Conservation (phyloP, 1,139 yeast genomes). For the Diutina ranongensis region DNA sequence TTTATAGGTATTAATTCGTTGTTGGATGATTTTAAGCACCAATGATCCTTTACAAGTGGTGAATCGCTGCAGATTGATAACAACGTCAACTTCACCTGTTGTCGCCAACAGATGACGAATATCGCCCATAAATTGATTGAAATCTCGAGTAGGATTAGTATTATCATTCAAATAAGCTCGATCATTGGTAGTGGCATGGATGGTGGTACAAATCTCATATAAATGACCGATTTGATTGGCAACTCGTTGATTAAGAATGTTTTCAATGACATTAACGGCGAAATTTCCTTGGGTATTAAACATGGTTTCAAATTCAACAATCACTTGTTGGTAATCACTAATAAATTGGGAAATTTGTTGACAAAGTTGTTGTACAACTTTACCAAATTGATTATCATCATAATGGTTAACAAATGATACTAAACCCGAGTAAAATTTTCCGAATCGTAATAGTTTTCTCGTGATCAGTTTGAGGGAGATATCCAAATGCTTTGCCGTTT, state of each 20-base stretch:
- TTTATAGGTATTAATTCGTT: constrained; percentile 39
- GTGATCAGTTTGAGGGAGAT: constrained; percentile 67
- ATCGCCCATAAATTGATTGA: background rate
- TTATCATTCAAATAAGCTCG: background rate
- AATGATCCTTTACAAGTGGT: constrained; percentile 59
- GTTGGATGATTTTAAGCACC: constrained; percentile 50
- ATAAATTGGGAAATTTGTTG: constrained; percentile 42
- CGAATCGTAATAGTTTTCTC: constrained; percentile 46
- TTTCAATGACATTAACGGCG: constrained; percentile 25
- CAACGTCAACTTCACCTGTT: constrained; percentile 33
- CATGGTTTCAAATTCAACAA: constrained; percentile 43
- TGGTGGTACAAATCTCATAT: constrained; percentile 39
- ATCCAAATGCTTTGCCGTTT: constrained; percentile 62
- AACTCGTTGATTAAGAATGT: constrained; percentile 18
- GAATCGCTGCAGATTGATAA: constrained; percentile 42
- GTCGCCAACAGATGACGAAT: constrained; percentile 10
- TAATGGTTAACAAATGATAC: constrained; percentile 46
- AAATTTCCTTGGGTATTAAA: constrained; percentile 31
- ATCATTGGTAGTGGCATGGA: constrained; percentile 17
- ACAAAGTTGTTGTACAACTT: constrained; percentile 65
- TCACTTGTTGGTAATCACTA: constrained; percentile 32
- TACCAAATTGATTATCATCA: constrained; percentile 47
- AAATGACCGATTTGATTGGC: constrained; percentile 34
- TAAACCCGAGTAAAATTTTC: constrained; percentile 50
- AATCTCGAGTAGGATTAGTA: background rate